Percentiles rank a stretch among this genome's conserved stretches.
Evolutionary conservation across 2,329 filamentous ascomycete genomes (phyloP).

Genomic region (Sporothrix brasiliensis): DNA sequence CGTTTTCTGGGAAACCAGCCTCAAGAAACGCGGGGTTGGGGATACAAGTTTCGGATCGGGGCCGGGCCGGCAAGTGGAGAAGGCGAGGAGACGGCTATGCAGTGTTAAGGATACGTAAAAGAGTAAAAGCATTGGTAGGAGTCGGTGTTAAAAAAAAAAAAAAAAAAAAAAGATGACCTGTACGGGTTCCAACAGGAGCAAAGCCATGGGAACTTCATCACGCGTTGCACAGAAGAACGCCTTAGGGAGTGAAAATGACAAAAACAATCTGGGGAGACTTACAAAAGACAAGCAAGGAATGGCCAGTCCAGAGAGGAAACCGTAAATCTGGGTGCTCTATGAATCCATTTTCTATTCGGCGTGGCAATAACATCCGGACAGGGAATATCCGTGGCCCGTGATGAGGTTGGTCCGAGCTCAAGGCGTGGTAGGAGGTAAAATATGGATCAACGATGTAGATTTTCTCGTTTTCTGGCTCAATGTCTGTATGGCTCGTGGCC

Average conservation of each 20-base stretch:
- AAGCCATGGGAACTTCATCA: neutral
- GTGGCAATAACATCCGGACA: constrained; percentile 1
- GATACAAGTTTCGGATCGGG: neutral
- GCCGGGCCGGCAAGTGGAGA: neutral
- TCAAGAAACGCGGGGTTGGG: constrained; percentile 16
- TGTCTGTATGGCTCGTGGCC: too few species aligned
- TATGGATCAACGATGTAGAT: constrained; percentile 20
- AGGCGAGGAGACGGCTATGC: neutral
- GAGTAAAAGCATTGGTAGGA: too few species aligned
- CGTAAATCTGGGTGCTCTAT: neutral
- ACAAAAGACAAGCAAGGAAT: neutral
- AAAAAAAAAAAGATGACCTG: neutral
- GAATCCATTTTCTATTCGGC: neutral
- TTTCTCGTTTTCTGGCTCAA: too few species aligned
- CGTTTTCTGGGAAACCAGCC: neutral
- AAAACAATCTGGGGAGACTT: neutral
- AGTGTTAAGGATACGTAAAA: too few species aligned
- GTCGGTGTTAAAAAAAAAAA: neutral
- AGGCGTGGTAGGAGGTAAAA: neutral
- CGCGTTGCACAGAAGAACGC: neutral
- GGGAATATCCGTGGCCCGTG: constrained; percentile 20
- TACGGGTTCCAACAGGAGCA: neutral
- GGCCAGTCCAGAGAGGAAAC: neutral
- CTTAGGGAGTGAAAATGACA: neutral
- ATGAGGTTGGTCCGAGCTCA: constrained; percentile 4